phyloP scores from a whole-genome alignment of 2,329 filamentous ascomycete species.

The Chalaropsis thielavioides region DNA sequence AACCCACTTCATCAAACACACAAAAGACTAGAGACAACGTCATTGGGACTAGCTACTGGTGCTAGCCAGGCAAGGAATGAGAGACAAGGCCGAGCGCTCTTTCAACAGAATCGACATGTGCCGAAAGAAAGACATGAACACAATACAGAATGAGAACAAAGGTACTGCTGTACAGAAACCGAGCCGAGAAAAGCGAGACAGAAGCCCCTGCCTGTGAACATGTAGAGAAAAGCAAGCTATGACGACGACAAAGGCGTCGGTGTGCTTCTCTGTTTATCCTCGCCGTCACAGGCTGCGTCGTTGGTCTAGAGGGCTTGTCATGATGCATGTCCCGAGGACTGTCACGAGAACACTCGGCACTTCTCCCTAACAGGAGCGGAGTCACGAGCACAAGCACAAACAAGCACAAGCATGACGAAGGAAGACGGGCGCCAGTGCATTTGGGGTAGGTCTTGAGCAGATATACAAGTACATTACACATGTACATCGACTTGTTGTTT shows the following conservation, averaged over 20 bases:
- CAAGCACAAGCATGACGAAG: neutral
- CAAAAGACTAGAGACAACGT: neutral
- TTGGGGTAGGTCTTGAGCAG: neutral
- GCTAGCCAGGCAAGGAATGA: neutral
- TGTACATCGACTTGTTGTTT: neutral
- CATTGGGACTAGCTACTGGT: neutral
- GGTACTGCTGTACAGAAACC: neutral
- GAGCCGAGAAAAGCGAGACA: neutral
- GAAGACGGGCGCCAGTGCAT: neutral
- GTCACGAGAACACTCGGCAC: neutral
- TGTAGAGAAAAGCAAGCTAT: neutral
- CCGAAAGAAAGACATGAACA: neutral
- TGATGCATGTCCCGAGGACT: neutral
- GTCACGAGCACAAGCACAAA: neutral
- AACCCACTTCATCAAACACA: neutral
- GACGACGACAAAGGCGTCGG: neutral
- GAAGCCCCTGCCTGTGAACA: neutral
- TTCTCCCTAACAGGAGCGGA: neutral
- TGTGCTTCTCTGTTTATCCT: neutral
- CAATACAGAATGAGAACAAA: conserved; percentile 1
- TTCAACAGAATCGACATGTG: neutral
- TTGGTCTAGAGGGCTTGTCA: neutral
- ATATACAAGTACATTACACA: neutral
- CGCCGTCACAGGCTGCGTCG: neutral
- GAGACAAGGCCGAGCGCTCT: neutral